Percentiles rank a stretch among this genome's conserved stretches.
phyloP scores from a whole-genome alignment of 768 basidiomycete genomes.

The Psilocybe subaeruginosa region DNA sequence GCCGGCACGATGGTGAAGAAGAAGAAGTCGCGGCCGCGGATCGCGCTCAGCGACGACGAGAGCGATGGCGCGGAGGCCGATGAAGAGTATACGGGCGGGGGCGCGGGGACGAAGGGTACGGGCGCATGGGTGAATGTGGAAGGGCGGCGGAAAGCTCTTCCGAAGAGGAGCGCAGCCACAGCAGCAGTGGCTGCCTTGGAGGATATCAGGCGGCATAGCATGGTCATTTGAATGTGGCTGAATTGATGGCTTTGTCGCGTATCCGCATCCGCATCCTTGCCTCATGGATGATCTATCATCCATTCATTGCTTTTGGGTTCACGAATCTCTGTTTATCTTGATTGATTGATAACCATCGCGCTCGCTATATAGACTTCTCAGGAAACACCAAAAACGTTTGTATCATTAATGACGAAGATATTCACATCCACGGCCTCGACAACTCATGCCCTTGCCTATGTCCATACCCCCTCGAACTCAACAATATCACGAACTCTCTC shows the following conservation, averaged over 20 bases:
- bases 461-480: background rate
- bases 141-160: conserved; percentile 50
- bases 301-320: background rate
- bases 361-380: too few relatives aligned
- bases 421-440: background rate
- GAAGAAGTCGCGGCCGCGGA: conserved; percentile 56
- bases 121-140: conserved; percentile 58
- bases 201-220: conserved; percentile 68
- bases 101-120: conserved; percentile 25
- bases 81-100: conserved; percentile 53
- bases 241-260: too few relatives aligned
- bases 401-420: background rate
- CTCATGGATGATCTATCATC: background rate
- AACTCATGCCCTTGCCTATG: background rate
- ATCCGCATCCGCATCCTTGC: too few relatives aligned
- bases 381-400: background rate
- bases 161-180: conserved; percentile 27
- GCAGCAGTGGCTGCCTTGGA: conserved; percentile 40
- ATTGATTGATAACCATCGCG: too few relatives aligned
- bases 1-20: conserved; percentile 40
- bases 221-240: conserved; percentile 50
- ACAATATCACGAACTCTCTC: background rate
- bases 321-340: background rate
- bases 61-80: conserved; percentile 76
- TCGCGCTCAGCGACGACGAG: conserved; percentile 47